Base-by-base conservation (phyloP, 345 rosid genomes). In the Raphanus raphanistrum region DNA sequence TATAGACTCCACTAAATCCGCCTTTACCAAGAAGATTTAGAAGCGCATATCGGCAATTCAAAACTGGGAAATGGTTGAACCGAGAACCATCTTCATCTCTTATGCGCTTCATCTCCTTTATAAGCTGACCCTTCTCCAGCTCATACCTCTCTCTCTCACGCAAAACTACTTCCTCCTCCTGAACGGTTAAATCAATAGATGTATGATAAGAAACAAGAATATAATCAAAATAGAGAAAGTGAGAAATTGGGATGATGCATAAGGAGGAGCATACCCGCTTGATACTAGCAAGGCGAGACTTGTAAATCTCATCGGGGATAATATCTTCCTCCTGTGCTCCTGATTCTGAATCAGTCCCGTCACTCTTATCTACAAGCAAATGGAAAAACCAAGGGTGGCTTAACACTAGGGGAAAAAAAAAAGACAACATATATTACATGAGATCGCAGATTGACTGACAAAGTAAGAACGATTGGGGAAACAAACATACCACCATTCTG, bases 41-140 rank as follows among this genome's bases (percentile, higher is more conserved):
- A 70, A 96, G 97, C 63, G 99, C 94, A 85, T 91, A 96, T 74
- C 97, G 82, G 76, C 81, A 81, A 79, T 91, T 90, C 81, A 96
- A 83, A 84, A 96, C 89, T 88, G 88, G 99, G 70, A 91, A 96
- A 79, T 91, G 89, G 84, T 96, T 96, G 84, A 96, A 96, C 66
- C 96, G 98, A 67, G 98, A 96, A 63, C 98, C 94, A 85, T 96
- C 99, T 85, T 96, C 98, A 82, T 96, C 99, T 68, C 98, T 82
- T 77, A 96, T 88, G 66, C 98, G 91, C 81, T 96, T 96, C 97
- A 96, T 91, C 84, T 96, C 99, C 76, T 96, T 90, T 76, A 96
- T 93, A 45, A 96, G 97, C 80, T 92, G 86, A 61, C 96, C 99
- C 88, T 91, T 96, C 82, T 96, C 99, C 68, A 93, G 84, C 78